Evolutionary conservation across 2,329 filamentous ascomycete genomes (phyloP).

Genomic region (Rachicladosporium sp.): DNA sequence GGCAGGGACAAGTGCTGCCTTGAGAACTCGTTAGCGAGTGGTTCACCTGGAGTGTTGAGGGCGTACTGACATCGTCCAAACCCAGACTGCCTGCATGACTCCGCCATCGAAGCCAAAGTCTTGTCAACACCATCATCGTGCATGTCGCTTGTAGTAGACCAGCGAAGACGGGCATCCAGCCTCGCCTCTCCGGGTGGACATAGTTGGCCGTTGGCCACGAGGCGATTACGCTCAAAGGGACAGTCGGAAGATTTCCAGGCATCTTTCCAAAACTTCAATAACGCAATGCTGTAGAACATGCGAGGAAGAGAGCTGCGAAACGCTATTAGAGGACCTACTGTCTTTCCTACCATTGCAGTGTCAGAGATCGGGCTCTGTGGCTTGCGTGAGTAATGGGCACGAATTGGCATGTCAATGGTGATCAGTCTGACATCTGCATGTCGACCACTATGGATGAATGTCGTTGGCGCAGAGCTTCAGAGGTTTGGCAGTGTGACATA

Average conservation of each 20-base stretch:
- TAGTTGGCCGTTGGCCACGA: slow-evolving; percentile 17
- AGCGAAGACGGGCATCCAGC: slow-evolving; percentile 13
- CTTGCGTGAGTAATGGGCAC: no score
- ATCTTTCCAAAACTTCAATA: slow-evolving; percentile 5
- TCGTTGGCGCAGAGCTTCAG: no score
- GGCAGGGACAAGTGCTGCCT: slow-evolving; percentile 8
- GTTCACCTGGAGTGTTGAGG: background rate
- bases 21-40: background rate
- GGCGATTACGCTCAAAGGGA: slow-evolving; percentile 8
- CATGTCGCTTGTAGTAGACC: slow-evolving; percentile 9
- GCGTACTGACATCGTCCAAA: slow-evolving; percentile 11
- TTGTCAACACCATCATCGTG: slow-evolving; percentile 12
- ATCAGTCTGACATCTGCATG: no score
- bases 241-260: slow-evolving; percentile 15
- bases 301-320: no score
- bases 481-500: no score
- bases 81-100: slow-evolving; percentile 15
- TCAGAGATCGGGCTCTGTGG: no score
- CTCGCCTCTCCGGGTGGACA: slow-evolving; percentile 11
- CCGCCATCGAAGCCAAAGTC: slow-evolving; percentile 12
- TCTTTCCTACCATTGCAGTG: no score
- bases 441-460: no score
- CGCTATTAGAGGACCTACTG: no score
- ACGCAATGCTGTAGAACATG: no score
- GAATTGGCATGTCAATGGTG: no score